These are phyloP conservation scores for Psilocybe cubensis DNA, from an alignment of 768 basidiomycete genomes.

Conservation along the genomic window DNA sequence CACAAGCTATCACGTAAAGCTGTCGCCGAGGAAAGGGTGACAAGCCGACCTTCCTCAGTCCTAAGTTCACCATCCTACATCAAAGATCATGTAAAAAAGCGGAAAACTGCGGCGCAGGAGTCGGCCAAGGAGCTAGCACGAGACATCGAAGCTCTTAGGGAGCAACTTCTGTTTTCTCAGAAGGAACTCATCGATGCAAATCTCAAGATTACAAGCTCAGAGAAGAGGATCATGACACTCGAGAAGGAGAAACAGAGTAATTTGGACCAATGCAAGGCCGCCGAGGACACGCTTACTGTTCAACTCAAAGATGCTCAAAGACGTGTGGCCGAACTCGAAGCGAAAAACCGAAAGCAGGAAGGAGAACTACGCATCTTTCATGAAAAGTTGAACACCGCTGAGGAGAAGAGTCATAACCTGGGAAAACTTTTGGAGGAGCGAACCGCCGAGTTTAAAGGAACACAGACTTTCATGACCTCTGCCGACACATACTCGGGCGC, in stretches of 20 bases:
- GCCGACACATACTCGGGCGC: slow-evolving; percentile 46
- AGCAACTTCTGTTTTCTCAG: not conserved
- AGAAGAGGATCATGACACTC: not conserved
- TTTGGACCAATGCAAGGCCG: not conserved
- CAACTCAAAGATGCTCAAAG: not conserved
- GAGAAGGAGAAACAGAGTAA: not conserved
- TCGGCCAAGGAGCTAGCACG: not conserved
- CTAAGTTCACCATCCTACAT: not conserved
- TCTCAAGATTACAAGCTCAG: not conserved
- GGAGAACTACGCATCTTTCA: slow-evolving; percentile 9
- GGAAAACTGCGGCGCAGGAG: not conserved
- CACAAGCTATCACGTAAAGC: not conserved
- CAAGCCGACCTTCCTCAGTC: not conserved
- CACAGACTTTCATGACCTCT: slow-evolving; percentile 46
- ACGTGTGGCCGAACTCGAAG: slow-evolving; percentile 9
- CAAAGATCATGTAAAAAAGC: not conserved
- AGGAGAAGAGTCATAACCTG: slow-evolving; percentile 22
- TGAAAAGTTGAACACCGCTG: slow-evolving; percentile 18
- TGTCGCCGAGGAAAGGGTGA: not conserved
- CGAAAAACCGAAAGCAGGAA: slow-evolving; percentile 8
- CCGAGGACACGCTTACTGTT: not conserved
- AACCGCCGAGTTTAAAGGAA: slow-evolving; percentile 42
- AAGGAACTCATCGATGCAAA: not conserved
- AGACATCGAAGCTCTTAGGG: not conserved
- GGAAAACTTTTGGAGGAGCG: slow-evolving; percentile 28